phyloP scores from a whole-genome alignment of 2,329 filamentous ascomycete species.

The Fusarium multiceps region DNA sequence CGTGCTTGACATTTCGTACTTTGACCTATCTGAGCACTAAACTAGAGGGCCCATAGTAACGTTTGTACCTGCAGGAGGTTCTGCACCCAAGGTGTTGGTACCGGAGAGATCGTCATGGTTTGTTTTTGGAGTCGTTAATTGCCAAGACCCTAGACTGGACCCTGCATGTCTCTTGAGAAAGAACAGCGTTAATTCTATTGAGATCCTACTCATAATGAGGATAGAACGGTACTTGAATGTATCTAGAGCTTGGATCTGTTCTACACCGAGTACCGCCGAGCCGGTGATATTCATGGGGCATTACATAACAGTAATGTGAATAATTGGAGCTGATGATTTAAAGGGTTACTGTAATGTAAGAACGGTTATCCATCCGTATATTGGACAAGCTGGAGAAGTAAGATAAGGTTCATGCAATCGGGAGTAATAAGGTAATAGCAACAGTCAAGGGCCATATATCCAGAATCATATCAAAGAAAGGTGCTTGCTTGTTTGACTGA shows the following conservation, averaged over 20 bases:
- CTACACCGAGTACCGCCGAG: conserved; percentile 22
- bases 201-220: neutral
- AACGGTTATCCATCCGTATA: neutral
- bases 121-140: neutral
- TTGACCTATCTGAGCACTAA: conserved; percentile 1
- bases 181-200: neutral
- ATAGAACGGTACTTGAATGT: neutral
- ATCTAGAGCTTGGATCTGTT: neutral
- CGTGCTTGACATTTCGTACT: conserved; percentile 12
- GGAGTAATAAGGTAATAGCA: neutral
- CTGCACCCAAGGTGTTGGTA: neutral
- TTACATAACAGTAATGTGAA: conserved; percentile 17
- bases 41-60: conserved; percentile 5
- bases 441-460: neutral
- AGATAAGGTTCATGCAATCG: neutral
- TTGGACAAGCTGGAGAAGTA: neutral
- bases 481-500: neutral
- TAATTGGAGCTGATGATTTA: conserved; percentile 10
- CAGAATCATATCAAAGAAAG: neutral
- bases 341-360: neutral
- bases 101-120: neutral
- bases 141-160: neutral
- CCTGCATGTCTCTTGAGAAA: neutral
- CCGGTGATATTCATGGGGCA: neutral
- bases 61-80: conserved; percentile 17